Evolutionary conservation across 345 rosid genomes (phyloP).

Genomic region (Citrus mangshanensis): DNA sequence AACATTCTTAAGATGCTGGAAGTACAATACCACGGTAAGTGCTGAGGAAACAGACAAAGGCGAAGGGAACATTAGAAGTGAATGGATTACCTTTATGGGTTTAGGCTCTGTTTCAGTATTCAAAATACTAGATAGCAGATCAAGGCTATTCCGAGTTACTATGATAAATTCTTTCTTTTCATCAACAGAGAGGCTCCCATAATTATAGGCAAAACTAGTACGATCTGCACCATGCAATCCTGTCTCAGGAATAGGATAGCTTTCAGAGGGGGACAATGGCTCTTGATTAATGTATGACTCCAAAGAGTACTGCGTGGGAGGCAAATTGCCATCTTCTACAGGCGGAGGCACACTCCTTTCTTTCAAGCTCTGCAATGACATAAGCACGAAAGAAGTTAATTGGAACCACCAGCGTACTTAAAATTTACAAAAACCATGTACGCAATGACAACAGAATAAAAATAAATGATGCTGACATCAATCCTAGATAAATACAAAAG

Average conservation of each 20-base stretch:
- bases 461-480: background rate
- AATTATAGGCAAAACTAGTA: conserved; percentile 28
- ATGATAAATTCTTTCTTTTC: conserved; percentile 63
- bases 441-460: background rate
- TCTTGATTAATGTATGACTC: conserved; percentile 55
- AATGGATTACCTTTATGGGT: conserved; percentile 45
- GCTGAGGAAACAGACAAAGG: background rate
- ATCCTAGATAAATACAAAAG: background rate
- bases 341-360: conserved; percentile 29
- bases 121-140: conserved; percentile 75
- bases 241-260: conserved; percentile 45
- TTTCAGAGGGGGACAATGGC: conserved; percentile 52
- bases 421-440: background rate
- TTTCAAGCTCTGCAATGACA: conserved; percentile 46
- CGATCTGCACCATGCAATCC: conserved; percentile 27
- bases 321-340: conserved; percentile 30
- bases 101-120: conserved; percentile 48
- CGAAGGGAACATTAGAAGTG: background rate
- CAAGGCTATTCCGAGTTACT: conserved; percentile 67
- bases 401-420: background rate
- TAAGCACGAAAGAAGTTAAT: background rate
- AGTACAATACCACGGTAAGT: background rate
- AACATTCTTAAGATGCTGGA: background rate
- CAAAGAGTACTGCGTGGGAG: conserved; percentile 30
- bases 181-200: conserved; percentile 40